phyloP scores from a whole-genome alignment of 2,329 filamentous ascomycete genomes.

The Aspergillus sp. region DNA sequence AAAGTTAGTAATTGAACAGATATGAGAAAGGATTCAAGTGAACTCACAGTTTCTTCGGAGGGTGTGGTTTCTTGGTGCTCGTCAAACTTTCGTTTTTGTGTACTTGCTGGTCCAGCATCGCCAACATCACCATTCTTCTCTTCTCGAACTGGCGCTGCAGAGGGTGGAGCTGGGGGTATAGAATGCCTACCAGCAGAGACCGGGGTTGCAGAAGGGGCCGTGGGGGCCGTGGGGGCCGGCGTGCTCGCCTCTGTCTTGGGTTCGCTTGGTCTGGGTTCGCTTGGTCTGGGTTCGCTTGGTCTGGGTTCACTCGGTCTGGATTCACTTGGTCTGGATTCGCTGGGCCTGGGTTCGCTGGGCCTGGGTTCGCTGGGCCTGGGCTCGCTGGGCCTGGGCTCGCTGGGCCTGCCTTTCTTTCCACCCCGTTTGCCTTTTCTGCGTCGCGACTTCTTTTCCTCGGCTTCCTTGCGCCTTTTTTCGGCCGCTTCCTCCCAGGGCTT shows the following conservation, averaged over 20 bases:
- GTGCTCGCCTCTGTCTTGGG: slow-evolving; percentile 43
- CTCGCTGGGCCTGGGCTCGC: slow-evolving; percentile 53
- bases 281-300: slow-evolving; percentile 52
- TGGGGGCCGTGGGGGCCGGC: slow-evolving; percentile 27
- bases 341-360: slow-evolving; percentile 55
- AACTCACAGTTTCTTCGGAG: slow-evolving; percentile 27
- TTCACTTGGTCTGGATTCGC: slow-evolving; percentile 52
- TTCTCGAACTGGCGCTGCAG: slow-evolving; percentile 17
- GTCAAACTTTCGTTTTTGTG: slow-evolving; percentile 43
- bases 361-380: slow-evolving; percentile 50
- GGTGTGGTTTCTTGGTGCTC: slow-evolving; percentile 27
- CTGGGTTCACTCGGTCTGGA: slow-evolving; percentile 58
- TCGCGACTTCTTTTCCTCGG: slow-evolving; percentile 53
- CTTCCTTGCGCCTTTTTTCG: slow-evolving; percentile 58
- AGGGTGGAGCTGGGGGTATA: slow-evolving; percentile 14
- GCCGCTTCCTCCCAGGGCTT: slow-evolving; percentile 76
- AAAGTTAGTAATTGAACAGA: slow-evolving; percentile 17
- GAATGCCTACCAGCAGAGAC: slow-evolving; percentile 4
- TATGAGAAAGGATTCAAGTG: background rate
- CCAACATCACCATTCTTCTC: slow-evolving; percentile 22
- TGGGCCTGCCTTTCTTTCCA: slow-evolving; percentile 59
- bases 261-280: slow-evolving; percentile 67
- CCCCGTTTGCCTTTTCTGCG: slow-evolving; percentile 52
- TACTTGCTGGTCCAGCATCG: slow-evolving; percentile 20
- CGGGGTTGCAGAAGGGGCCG: slow-evolving; percentile 19